Percentiles rank a stretch among this genome's conserved stretches.
These are phyloP conservation scores for Dioszegia hungarica DNA, from an alignment of 768 basidiomycete species.

Conservation along the genomic window DNA sequence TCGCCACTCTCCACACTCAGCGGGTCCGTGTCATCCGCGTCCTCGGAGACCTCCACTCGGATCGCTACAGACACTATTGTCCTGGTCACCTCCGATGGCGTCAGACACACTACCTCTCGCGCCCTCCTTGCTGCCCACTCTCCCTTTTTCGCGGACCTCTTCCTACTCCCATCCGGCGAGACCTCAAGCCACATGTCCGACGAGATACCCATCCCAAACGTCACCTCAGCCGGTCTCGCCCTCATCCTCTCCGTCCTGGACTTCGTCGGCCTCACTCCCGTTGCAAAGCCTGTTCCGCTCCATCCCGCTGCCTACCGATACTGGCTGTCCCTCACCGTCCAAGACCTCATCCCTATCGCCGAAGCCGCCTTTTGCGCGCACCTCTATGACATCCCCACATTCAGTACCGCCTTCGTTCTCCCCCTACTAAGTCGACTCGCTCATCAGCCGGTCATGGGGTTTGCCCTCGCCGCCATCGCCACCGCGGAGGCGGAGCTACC, in stretches of 20 bases:
- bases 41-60: too few species aligned
- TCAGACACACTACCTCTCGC: neutral
- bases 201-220: neutral
- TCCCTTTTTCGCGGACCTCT: neutral
- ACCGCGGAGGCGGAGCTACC: neutral
- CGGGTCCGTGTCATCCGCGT: too few species aligned
- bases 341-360: neutral
- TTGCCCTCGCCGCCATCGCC: neutral
- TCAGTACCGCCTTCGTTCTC: neutral
- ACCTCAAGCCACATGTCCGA: neutral
- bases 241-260: neutral
- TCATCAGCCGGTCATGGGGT: neutral
- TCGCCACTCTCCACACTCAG: too few species aligned
- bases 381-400: neutral
- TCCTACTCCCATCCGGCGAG: neutral
- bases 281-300: neutral
- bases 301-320: neutral
- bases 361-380: slow-evolving; percentile 1
- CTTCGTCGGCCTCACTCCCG: neutral
- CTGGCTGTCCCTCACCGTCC: neutral
- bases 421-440: neutral
- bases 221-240: slow-evolving; percentile 3
- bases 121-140: neutral
- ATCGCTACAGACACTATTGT: neutral
- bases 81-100: neutral